Evolutionary conservation across 1,139 yeast species (phyloP), one percentile per base, ranked within the genome.

Genomic region (Casaregolazyma lundiana): DNA sequence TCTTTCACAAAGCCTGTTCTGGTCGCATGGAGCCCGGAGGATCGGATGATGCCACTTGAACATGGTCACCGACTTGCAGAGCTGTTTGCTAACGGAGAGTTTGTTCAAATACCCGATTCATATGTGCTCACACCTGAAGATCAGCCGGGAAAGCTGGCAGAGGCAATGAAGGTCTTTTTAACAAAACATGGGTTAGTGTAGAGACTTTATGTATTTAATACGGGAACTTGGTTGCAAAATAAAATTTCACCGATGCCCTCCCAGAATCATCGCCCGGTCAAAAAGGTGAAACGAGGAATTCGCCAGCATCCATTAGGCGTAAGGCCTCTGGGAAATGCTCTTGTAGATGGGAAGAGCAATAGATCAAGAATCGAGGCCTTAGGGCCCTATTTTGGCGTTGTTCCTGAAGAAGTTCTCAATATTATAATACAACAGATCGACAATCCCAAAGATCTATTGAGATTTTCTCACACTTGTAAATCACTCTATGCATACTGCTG

Each of bases 401-500:
- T 85, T 38, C 69, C 81, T 0, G 95, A 86, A 62, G 90, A 62
- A 38, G 46, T 65, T 16, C 44, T 67, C 18, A 53, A 61, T 55
- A 49, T 55, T 6, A 54, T 67, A 6, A 22, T 67, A 17, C 63
- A 62, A 40, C 73, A 69, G 45, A 55, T 85, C 1, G 68, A 71
- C 13, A 71, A 71, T 40, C 68, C 77, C 0, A 49, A 54, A 0
- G 76, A 78, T 26, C 66, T 87, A 47, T 62, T 71, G 45, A 69
- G 65, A 35, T 57, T 85, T 21, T 73, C 84, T 29, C 78, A 75
- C 48, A 67, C 80, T 1, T 85, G 92, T 5, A 73, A 83, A 51
- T 71, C 80, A n/a, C 65, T 83, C 59, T 87, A 82, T 65, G 94
- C 89, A 1, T 83, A 76, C 58, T 58, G 78, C 13, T 80, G 78